These are phyloP conservation scores for Solanum etuberosum DNA, from an alignment of 257 asterid species.

Conservation along the genomic window DNA sequence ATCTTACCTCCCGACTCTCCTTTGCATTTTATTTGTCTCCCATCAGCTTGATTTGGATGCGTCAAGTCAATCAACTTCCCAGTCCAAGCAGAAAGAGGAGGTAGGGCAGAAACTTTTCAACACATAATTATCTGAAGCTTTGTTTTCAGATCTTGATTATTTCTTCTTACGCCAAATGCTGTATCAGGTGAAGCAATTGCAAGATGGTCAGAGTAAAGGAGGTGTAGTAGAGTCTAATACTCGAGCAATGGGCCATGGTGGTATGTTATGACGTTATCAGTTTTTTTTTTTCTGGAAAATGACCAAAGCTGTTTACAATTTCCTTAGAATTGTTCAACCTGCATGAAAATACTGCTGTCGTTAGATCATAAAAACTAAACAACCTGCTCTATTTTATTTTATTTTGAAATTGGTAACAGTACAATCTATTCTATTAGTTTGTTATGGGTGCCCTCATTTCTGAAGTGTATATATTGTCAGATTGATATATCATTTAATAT, in stretches of 20 bases:
- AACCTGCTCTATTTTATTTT: not conserved
- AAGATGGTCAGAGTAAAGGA: slow-evolving; percentile 25
- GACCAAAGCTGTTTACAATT: not conserved
- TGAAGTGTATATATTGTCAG: not conserved
- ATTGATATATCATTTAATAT: not conserved
- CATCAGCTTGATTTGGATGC: slow-evolving; percentile 45
- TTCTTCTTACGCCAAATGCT: slow-evolving; percentile 7
- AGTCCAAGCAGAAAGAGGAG: slow-evolving; percentile 28
- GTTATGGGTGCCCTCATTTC: not conserved
- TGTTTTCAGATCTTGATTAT: not conserved
- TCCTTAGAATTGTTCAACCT: not conserved
- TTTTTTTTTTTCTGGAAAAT: not conserved
- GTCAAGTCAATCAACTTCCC: slow-evolving; percentile 29
- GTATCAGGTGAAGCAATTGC: slow-evolving; percentile 29
- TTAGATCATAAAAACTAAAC: not conserved
- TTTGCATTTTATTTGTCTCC: not conserved
- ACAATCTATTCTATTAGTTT: not conserved
- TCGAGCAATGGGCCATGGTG: slow-evolving; percentile 5
- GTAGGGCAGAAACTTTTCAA: slow-evolving; percentile 14
- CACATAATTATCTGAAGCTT: not conserved
- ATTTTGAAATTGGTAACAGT: not conserved
- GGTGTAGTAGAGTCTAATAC: not conserved
- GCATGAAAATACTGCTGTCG: not conserved
- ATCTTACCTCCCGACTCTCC: not conserved
- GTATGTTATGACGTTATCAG: slow-evolving; percentile 6